A percentile compares a stretch with the other conserved stretches of the same genome.
Evolutionary conservation across 2,329 filamentous ascomycete species (phyloP).

Genomic region (Diaporthe vexans): DNA sequence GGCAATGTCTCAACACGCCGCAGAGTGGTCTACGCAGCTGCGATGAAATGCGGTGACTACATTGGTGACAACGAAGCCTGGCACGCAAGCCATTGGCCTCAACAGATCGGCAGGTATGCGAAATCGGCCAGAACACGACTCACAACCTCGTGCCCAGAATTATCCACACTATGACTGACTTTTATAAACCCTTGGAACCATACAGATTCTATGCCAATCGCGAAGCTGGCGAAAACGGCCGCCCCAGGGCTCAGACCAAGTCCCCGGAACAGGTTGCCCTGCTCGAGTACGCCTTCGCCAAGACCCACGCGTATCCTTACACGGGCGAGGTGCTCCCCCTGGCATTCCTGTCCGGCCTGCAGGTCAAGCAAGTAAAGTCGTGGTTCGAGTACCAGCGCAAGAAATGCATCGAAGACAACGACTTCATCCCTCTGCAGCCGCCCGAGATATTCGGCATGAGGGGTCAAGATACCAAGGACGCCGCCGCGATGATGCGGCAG

Average conservation of each 20-base stretch:
- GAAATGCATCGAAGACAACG: not conserved
- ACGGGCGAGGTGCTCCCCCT: not conserved
- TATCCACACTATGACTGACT: no score
- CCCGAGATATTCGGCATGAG: not conserved
- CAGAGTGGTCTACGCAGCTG: not conserved
- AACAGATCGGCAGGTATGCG: constrained; percentile 1
- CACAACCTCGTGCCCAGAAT: no score
- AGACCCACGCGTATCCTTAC: not conserved
- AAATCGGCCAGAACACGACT: no score
- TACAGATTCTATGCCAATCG: not conserved
- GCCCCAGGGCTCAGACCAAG: not conserved
- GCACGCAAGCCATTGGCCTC: not conserved
- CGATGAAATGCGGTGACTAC: not conserved
- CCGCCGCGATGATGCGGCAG: not conserved
- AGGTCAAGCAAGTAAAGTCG: not conserved
- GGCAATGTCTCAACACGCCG: no score
- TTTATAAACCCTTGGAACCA: no score
- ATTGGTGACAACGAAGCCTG: not conserved
- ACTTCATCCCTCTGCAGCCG: not conserved
- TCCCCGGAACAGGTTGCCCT: not conserved
- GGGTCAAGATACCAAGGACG: not conserved
- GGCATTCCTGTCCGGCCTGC: not conserved
- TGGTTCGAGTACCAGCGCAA: constrained; percentile 3
- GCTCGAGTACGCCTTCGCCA: not conserved
- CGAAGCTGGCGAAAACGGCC: not conserved